A percentile compares a stretch with the other conserved stretches of the same genome.
phyloP scores from a whole-genome alignment of 2,329 filamentous ascomycete genomes.

The Bisporella sp. region DNA sequence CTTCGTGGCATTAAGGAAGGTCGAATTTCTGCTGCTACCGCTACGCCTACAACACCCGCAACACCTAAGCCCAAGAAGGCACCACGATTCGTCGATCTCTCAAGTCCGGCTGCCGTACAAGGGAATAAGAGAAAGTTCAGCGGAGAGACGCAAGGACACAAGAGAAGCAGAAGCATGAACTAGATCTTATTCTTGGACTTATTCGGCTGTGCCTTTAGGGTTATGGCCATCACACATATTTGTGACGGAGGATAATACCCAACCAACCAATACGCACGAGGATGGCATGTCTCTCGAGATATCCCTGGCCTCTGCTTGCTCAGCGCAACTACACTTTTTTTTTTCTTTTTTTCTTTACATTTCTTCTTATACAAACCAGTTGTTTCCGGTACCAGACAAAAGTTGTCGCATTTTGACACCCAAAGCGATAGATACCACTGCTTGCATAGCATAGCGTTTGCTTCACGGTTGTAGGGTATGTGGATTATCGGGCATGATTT shows the following conservation, averaged over 20 bases:
- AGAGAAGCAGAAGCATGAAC: constrained; percentile 21
- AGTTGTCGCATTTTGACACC: background rate
- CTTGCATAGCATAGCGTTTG: background rate
- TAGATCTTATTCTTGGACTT: constrained; percentile 4
- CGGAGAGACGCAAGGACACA: constrained; percentile 18
- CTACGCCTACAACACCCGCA: constrained; percentile 57
- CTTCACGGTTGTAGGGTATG: background rate
- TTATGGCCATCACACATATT: background rate
- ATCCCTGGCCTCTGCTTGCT: constrained; percentile 1
- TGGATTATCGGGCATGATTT: background rate
- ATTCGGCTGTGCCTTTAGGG: background rate
- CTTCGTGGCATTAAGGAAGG: constrained; percentile 59
- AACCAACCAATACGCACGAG: background rate
- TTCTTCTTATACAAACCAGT: background rate
- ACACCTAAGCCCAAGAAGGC: constrained; percentile 39
- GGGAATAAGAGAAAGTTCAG: constrained; percentile 23
- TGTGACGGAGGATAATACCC: background rate
- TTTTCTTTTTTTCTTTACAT: background rate
- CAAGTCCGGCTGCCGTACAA: constrained; percentile 19
- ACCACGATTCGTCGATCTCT: constrained; percentile 5
- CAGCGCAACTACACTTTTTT: no score
- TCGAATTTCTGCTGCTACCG: constrained; percentile 53
- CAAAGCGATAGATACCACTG: background rate
- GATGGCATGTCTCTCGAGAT: background rate
- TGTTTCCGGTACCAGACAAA: no score